Base-by-base conservation (phyloP, 2,329 filamentous ascomycete species). In the Diplodia sapinea region DNA sequence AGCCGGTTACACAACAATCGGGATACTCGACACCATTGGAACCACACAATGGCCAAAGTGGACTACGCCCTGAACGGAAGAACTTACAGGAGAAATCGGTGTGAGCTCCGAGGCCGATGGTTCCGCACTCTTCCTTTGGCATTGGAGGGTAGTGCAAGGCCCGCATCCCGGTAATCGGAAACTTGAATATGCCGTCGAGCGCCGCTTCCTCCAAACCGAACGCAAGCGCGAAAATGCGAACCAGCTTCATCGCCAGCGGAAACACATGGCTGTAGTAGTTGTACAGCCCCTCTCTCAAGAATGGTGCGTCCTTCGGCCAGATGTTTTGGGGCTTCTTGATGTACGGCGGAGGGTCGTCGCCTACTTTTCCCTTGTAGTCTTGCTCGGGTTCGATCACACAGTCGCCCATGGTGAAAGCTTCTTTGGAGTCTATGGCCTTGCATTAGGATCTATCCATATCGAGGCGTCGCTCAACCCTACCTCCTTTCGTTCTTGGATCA, bases 391-490 rank as follows among this genome's bases (percentile, higher is more conserved):
- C 78, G 20, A 75, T 71, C 23, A 74, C 73, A 65, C 77, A 78
- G 68, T 80, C 77, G 33, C 79, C 79, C 72, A 79, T 78, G 5
- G 74, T 77, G 61, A 78, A 79, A 1, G 78, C 77, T 69, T 79
- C 78, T 59, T 70, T 70, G 62, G 69, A 66, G 49, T 71, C 70
- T 77, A 74, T 26, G 72, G 4, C 43, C n/a, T 38, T 64, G 20
- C 20, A 20, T 57, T 33, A 40, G 43, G 47, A 54, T 20, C n/a
- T 3, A 5, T 47, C 31, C 15, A 13, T 36, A 12, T 66, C 40
- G 17, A 49, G 23, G 3, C 9, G 15, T 4, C 13, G 20, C n/a
- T 15, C 3, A 17, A 12, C 11, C 11, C 4, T 54, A 65, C 50
- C 62, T 65, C 62, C 62, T 56, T 65, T 65, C 11, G 62, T 54